Base-by-base conservation (phyloP, 345 rosid species). In the Ceriops decandra region DNA sequence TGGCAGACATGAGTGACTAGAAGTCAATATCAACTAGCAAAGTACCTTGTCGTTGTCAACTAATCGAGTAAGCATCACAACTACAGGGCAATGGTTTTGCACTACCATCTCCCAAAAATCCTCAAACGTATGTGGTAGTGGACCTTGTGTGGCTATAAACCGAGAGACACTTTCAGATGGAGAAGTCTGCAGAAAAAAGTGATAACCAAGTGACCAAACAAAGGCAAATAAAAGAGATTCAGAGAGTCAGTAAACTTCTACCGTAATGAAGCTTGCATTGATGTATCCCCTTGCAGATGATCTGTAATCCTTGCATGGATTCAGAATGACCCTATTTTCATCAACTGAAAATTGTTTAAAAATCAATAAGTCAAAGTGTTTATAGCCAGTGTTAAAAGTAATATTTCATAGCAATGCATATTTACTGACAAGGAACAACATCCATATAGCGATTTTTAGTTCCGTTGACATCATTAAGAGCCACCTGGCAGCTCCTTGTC, bases 101-200 rank as follows among this genome's bases (percentile, higher is more conserved):
- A 91, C 72, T 0, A 88, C 86, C 99, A 91, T 88, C 86, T 88
- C 95, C 99, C 99, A 95, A 75, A 91, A 90, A 67, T 95, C 97
- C 80, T 91, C 96, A n/a, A 57, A 74, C 36, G 96, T 91, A 57
- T 81, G 83, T 6, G 80, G 85, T 26, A 95, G 42, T 30, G 97
- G 99, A 67, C 96, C 97, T 79, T 95, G 99, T 0, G 97, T 88
- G 61, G 97, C 96, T 74, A 95, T 91, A 74, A 91, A 95, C 80
- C 27, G 77, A 74, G 93, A 84, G 67, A 88, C 31, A n/a, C 63
- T 74, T 71, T 87, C 90, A 6, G 83, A 81, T 0, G 90, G 82
- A 52, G 90, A 84, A 15, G 92, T 75, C 98, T 95, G 76, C 81
- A 80, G 35, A 61, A 67, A 78, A 38, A 72, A 65, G 8, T 13